Conservation (phyloP, 164 flowering plant genomes). For the Berberis vulgaris region DNA sequence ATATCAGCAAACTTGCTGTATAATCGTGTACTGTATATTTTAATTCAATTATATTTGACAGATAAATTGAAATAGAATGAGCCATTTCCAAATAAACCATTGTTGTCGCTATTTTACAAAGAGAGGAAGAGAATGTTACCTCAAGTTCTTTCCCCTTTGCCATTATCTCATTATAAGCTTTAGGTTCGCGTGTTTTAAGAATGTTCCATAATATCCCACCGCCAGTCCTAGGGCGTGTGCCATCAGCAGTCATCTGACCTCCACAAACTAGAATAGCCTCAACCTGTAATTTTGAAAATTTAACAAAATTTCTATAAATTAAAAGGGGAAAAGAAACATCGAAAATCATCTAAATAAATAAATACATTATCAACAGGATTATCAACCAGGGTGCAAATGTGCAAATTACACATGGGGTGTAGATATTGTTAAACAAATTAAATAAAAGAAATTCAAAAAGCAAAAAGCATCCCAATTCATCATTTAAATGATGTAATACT, state of each 20-base stretch:
- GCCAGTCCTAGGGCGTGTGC: constrained; percentile 53
- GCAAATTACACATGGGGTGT: no score
- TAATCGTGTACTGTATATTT: no score
- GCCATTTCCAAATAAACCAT: no score
- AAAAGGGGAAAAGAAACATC: background rate
- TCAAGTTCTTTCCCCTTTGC: constrained; percentile 71
- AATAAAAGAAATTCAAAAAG: no score
- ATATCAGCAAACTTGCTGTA: no score
- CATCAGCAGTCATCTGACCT: constrained; percentile 92
- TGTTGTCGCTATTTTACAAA: background rate
- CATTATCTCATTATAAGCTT: constrained; percentile 86
- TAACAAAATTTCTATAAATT: background rate
- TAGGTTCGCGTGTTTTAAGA: constrained; percentile 74
- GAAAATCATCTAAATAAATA: background rate
- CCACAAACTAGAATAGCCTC: constrained; percentile 88
- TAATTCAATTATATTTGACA: no score
- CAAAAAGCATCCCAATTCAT: no score
- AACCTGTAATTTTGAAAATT: constrained; percentile 43
- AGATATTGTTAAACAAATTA: no score
- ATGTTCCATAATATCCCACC: constrained; percentile 91
- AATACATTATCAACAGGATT: no score
- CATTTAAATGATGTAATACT: no score
- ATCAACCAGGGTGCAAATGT: no score
- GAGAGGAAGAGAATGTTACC: constrained; percentile 31
- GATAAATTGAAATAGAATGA: no score